Evolutionary conservation across 805 yeast genomes (phyloP).

Genomic region (Saccharomyces kudriavzevii): DNA sequence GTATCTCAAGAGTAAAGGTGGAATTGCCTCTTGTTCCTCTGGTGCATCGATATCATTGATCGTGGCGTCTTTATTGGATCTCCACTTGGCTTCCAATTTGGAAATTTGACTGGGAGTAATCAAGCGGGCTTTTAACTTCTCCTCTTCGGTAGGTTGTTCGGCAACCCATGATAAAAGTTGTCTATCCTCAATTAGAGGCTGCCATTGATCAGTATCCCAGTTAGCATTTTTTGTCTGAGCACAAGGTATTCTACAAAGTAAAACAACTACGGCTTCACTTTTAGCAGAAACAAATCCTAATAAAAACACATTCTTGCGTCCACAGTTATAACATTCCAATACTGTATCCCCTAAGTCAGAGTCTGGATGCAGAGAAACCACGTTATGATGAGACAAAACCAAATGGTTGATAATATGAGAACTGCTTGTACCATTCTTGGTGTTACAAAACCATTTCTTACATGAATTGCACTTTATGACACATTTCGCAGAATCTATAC

Average conservation of each 20-base stretch:
- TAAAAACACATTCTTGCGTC: conserved; percentile 67
- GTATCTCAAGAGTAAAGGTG: conserved; percentile 69
- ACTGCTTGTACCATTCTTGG: conserved; percentile 47
- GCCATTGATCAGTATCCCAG: conserved; percentile 90
- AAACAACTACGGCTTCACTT: conserved; percentile 76
- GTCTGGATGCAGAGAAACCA: conserved; percentile 66
- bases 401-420: conserved; percentile 84
- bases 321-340: conserved; percentile 87
- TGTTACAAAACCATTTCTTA: conserved; percentile 84
- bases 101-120: conserved; percentile 58
- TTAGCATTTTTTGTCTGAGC: conserved; percentile 64
- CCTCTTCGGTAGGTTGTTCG: conserved; percentile 57
- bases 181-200: conserved; percentile 71
- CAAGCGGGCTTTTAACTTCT: conserved; percentile 44
- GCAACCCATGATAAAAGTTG: conserved; percentile 79
- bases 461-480: conserved; percentile 74
- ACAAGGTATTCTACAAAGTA: conserved; percentile 83
- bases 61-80: conserved; percentile 60
- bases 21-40: conserved; percentile 49
- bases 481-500: conserved; percentile 51
- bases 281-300: conserved; percentile 85
- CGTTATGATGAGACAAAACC: conserved; percentile 70
- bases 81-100: conserved; percentile 75
- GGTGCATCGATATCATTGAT: conserved; percentile 54
- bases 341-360: conserved; percentile 82